Evolutionary conservation across 805 yeast species (phyloP).

Genomic region (Nakazawaea wickerhamii): DNA sequence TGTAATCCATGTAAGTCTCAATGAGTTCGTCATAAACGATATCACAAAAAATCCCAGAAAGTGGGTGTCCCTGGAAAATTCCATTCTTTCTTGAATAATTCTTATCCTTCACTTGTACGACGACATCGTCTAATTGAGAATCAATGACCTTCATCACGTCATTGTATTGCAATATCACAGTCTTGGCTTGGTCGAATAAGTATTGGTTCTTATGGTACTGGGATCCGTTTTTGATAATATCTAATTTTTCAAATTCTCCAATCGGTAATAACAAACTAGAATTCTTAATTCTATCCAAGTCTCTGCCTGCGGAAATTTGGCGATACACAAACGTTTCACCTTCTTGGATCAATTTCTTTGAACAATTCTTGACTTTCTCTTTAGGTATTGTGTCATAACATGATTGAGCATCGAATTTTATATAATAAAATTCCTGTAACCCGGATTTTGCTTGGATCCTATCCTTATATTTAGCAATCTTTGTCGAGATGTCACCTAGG

Average conservation of each 20-base stretch:
- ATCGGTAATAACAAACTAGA: conserved; percentile 12
- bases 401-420: conserved; percentile 70
- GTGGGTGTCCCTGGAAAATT: conserved; percentile 77
- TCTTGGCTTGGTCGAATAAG: conserved; percentile 28
- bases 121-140: conserved; percentile 49
- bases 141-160: conserved; percentile 42
- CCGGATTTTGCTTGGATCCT: conserved; percentile 16
- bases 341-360: conserved; percentile 25
- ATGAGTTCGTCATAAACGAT: conserved; percentile 62
- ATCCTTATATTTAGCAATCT: conserved; percentile 33
- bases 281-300: conserved; percentile 14
- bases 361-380: conserved; percentile 29
- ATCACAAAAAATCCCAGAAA: conserved; percentile 74
- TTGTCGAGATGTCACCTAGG: conserved; percentile 36
- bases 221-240: conserved; percentile 17
- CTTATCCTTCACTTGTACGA: conserved; percentile 31
- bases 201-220: conserved; percentile 13
- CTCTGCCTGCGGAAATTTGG: conserved; percentile 10
- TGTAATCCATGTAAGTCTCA: conserved; percentile 26
- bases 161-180: conserved; percentile 31
- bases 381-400: conserved; percentile 75
- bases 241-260: conserved; percentile 14
- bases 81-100: conserved; percentile 56
- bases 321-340: conserved; percentile 7
- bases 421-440: conserved; percentile 38